A percentile compares a stretch with the other conserved stretches of the same genome.
phyloP scores from a whole-genome alignment of 1,284 basidiomycete species.

The Sphaerobolus stellatus region DNA sequence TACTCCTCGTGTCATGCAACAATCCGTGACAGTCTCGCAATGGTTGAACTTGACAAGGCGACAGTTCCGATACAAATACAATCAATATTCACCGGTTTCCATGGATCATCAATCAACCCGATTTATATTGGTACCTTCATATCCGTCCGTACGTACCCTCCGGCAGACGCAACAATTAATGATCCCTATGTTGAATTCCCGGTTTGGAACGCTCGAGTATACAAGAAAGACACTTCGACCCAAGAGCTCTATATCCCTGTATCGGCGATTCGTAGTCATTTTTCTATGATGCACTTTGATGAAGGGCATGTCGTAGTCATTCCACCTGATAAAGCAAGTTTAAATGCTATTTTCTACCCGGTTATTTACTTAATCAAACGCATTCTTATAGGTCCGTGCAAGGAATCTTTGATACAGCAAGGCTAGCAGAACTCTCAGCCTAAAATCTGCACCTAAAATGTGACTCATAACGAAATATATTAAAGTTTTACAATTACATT shows the following conservation, averaged over 20 bases:
- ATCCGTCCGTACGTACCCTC: neutral
- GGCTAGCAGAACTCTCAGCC: too few relatives aligned
- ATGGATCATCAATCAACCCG: neutral
- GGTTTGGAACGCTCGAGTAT: neutral
- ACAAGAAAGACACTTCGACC: neutral
- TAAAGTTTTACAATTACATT: too few relatives aligned
- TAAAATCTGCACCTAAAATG: too few relatives aligned
- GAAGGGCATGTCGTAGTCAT: neutral
- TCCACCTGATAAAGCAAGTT: neutral
- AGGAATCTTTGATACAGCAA: too few relatives aligned
- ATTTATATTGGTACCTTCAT: neutral
- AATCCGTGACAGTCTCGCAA: neutral
- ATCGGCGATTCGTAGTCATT: neutral
- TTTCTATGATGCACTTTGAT: neutral
- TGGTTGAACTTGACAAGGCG: neutral
- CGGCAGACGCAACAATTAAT: neutral
- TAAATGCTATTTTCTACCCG: too few relatives aligned
- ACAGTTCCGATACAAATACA: neutral
- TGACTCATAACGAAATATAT: too few relatives aligned
- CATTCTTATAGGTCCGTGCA: too few relatives aligned
- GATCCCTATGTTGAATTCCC: neutral
- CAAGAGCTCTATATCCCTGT: neutral
- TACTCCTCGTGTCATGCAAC: neutral
- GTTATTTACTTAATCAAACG: too few relatives aligned
- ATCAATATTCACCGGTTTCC: neutral